Base-by-base conservation (phyloP, 2,329 filamentous ascomycete genomes). In the Pseudogymnoascus sp. region DNA sequence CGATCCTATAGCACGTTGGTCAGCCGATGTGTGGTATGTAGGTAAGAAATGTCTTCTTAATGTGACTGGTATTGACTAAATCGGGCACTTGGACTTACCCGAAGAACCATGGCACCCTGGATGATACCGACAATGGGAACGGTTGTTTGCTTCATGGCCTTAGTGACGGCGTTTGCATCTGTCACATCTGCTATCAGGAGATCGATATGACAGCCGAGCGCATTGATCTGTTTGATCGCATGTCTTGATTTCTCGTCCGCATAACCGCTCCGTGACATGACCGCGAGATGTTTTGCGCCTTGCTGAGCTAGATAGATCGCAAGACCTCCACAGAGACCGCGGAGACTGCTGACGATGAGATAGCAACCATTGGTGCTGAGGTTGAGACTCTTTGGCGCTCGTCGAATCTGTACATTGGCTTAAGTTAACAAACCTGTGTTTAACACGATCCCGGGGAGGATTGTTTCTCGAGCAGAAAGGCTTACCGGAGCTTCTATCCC, bases 51-150 rank as follows among this genome's bases (percentile, higher is more conserved):
- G 35, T 38, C 35, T 7, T 38, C 12, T n/a, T 7, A 38, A 38
- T 38, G 35, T n/a, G 35, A 36, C 35, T 36, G 35, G 35, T 36
- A 36, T 36, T 36, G 35, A 36, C 35, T 36, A n/a, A 36, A 36
- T 36, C 14, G 12, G 11, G 23, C 14, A 36, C 35, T 36, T 36
- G 35, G 35, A 38, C 35, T 38, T 38, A 38, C 78, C 25, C 72
- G 71, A 59, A 81, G 74, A 0, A 74, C 69, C 72, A 75, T 72
- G 2, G 72, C 71, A 2, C 67, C 71, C 49, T 74, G 72, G 3
- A 74, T 70, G 1, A 73, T 60, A 23, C 42, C 42, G 35, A 38
- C 42, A 30, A 71, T 64, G 5, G 62, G 64, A 8, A 52, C n/a
- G 2, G 39, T 55, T n/a, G 36, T 49, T 19, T 36, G 25, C 14